Conservation (phyloP, 2,329 filamentous ascomycete species). For the Cadophora gregata region DNA sequence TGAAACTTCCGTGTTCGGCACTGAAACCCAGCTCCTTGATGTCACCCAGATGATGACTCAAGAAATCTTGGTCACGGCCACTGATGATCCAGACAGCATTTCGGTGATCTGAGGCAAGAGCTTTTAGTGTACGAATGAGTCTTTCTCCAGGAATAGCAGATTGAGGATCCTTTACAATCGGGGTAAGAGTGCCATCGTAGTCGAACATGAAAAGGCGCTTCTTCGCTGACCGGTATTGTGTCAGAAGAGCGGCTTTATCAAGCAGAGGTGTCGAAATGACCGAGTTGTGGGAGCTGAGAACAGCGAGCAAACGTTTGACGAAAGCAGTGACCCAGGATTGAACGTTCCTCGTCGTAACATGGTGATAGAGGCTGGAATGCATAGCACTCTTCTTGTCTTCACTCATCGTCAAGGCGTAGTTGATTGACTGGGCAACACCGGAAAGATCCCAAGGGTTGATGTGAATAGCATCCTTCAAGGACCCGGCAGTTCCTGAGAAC, state of each 20-base stretch:
- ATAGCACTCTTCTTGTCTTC: constrained; percentile 68
- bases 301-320: constrained; percentile 78
- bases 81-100: constrained; percentile 99
- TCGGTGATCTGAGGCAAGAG: constrained; percentile 76
- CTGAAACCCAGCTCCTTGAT: constrained; percentile 90
- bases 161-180: constrained; percentile 90
- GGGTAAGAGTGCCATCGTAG: constrained; percentile 95
- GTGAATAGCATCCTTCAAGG: constrained; percentile 83
- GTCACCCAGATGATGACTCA: constrained; percentile 91
- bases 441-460: constrained; percentile 96
- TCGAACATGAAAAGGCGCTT: constrained; percentile 97
- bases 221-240: constrained; percentile 74
- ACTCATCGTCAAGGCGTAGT: constrained; percentile 80
- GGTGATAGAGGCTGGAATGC: constrained; percentile 77
- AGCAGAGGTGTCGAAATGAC: constrained; percentile 80
- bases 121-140: constrained; percentile 79
- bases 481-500: constrained; percentile 92
- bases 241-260: constrained; percentile 74
- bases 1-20: constrained; percentile 96
- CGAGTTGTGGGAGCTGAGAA: constrained; percentile 78
- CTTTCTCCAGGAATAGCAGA: constrained; percentile 87
- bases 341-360: constrained; percentile 86
- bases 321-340: constrained; percentile 85
- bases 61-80: constrained; percentile 89
- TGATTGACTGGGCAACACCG: constrained; percentile 83